Conservation (phyloP, 805 yeast species). For the Wickerhamomyces rabaulensis region DNA sequence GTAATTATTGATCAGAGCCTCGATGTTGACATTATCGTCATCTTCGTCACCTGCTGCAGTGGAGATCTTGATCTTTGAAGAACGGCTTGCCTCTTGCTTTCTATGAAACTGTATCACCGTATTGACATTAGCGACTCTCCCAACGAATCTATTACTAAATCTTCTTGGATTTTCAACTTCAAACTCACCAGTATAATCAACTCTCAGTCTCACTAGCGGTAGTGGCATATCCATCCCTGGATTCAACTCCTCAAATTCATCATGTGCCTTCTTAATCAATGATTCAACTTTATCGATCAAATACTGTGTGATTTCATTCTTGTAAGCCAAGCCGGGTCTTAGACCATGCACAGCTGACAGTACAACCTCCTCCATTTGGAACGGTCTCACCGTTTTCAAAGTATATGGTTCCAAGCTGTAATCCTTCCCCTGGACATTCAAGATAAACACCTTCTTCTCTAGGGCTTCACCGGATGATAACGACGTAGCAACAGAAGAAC, state of each 20-base stretch:
- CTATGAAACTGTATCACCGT: slow-evolving; percentile 73
- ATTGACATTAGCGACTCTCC: slow-evolving; percentile 84
- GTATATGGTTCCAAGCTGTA: slow-evolving; percentile 55
- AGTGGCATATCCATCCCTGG: slow-evolving; percentile 47
- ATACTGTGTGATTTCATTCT: slow-evolving; percentile 53
- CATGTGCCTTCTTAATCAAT: slow-evolving; percentile 55
- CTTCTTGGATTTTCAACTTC: slow-evolving; percentile 89
- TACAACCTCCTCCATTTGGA: slow-evolving; percentile 62
- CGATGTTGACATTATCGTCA: slow-evolving; percentile 46
- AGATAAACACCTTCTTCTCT: slow-evolving; percentile 66
- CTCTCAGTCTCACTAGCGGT: slow-evolving; percentile 77
- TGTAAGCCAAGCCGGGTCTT: slow-evolving; percentile 55
- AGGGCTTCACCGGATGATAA: slow-evolving; percentile 79
- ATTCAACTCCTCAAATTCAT: slow-evolving; percentile 37
- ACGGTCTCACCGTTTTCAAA: slow-evolving; percentile 75
- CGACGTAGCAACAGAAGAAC: slow-evolving; percentile 91
- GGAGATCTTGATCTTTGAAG: slow-evolving; percentile 5
- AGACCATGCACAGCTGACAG: slow-evolving; percentile 49
- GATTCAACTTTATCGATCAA: slow-evolving; percentile 60
- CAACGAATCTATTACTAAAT: slow-evolving; percentile 86
- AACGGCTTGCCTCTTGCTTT: slow-evolving; percentile 28
- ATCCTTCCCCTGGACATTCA: slow-evolving; percentile 56
- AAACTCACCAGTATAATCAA: slow-evolving; percentile 85
- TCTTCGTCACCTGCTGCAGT: slow-evolving; percentile 4
- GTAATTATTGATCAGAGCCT: slow-evolving; percentile 56